Evolutionary conservation across 495 filamentous ascomycete species (phyloP).

Genomic region (Aspergillus nidulans): DNA sequence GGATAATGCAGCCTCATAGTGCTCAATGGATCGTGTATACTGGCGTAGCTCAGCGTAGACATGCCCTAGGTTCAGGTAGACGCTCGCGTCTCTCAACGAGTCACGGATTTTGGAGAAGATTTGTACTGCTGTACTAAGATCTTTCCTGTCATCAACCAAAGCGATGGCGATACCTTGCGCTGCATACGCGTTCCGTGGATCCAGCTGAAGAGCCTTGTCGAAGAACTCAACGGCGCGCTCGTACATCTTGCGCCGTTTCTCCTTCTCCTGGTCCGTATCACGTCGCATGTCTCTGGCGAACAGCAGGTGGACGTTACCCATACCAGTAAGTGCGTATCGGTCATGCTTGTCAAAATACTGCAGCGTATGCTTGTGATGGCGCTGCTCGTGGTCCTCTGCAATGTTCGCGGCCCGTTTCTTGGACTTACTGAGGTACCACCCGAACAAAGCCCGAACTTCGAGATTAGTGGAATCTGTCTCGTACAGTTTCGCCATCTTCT

Average conservation of each 20-base stretch:
- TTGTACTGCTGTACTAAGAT: conserved; percentile 71
- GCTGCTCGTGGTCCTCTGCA: conserved; percentile 82
- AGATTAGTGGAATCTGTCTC: conserved; percentile 74
- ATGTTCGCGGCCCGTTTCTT: conserved; percentile 77
- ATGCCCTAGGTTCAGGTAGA: conserved; percentile 89
- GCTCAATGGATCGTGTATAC: conserved; percentile 81
- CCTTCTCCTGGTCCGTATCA: conserved; percentile 81
- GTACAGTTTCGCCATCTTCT: conserved; percentile 74
- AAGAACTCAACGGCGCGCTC: conserved; percentile 94
- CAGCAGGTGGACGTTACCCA: conserved; percentile 88
- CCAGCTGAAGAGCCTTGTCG: conserved; percentile 90
- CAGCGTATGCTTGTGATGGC: conserved; percentile 93
- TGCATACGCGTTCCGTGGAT: conserved; percentile 89
- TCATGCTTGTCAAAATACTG: conserved; percentile 96
- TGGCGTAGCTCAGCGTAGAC: conserved; percentile 85
- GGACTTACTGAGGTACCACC: conserved; percentile 86
- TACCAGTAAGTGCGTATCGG: conserved; percentile 85
- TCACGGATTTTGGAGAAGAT: conserved; percentile 87
- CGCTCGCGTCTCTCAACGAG: conserved; percentile 77
- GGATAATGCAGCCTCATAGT: conserved; percentile 83
- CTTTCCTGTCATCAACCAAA: conserved; percentile 86
- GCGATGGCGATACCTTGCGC: conserved; percentile 95
- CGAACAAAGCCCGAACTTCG: conserved; percentile 86
- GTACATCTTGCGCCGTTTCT: conserved; percentile 82
- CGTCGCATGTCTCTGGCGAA: conserved; percentile 90